Conservation (phyloP, 345 rosid genomes). For the Clarkia xantiana region DNA sequence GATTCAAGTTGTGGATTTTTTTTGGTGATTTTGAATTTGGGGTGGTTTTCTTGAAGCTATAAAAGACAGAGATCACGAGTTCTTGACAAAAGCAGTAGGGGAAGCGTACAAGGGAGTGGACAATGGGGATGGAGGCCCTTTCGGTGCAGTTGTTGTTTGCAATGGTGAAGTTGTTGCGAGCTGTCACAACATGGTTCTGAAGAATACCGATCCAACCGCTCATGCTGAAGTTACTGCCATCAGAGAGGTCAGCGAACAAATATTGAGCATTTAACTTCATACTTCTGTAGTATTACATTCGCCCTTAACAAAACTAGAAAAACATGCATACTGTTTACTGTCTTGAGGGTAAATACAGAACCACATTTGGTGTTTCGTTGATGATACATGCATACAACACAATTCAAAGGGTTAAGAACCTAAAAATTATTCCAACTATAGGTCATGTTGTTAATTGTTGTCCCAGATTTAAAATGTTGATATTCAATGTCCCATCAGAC, state of each 20-base stretch:
- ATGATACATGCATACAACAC: neutral
- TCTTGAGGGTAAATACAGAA: too few relatives aligned
- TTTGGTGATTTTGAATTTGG: too few relatives aligned
- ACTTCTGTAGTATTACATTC: too few relatives aligned
- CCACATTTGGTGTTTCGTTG: too few relatives aligned
- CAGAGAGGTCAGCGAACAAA: conserved; percentile 50
- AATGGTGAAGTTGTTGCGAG: conserved; percentile 61
- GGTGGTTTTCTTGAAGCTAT: conserved; percentile 35
- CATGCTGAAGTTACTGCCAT: conserved; percentile 93
- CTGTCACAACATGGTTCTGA: conserved; percentile 89
- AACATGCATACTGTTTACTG: too few relatives aligned
- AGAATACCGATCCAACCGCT: conserved; percentile 78
- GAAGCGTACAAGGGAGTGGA: conserved; percentile 97
- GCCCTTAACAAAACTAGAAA: too few relatives aligned
- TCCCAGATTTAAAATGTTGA: too few relatives aligned
- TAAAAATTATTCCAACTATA: too few relatives aligned
- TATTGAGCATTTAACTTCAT: conserved; percentile 1
- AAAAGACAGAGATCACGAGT: conserved; percentile 66
- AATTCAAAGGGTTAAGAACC: neutral
- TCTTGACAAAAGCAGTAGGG: conserved; percentile 66
- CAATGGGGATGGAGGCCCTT: conserved; percentile 89
- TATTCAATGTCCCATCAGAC: too few relatives aligned
- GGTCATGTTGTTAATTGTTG: too few relatives aligned
- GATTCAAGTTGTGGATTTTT: too few relatives aligned
- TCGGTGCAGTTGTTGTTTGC: conserved; percentile 84